Evolutionary conservation across 176 grass and related monocot genomes (phyloP), one percentile per base, ranked within the genome.

Genomic region (maize (Zea mays)): DNA sequence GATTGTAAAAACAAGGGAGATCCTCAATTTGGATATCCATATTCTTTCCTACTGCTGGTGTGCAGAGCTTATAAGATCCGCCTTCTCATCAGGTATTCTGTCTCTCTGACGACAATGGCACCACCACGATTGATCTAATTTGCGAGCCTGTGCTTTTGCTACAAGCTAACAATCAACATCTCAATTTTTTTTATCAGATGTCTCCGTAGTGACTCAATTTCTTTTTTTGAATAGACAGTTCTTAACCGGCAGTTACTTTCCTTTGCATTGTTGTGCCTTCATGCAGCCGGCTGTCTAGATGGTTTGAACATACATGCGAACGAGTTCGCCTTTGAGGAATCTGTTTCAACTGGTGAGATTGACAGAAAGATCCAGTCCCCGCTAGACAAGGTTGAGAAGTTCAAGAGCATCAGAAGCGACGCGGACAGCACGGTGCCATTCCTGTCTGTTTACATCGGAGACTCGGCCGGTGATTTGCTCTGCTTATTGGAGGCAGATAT

Each of bases 41-140:
- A 69, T 98, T 94, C 91, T 98, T 73, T 94, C 95, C 62, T 94
- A 90, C 79, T 98, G 96, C 59, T 95, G 96, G 91, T 98, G 96
- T 85, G 89, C 81, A 17, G 96, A 98, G 21, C 96, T 98, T 72
- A 98, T 98, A 49, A 87, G 92, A 71, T 98, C 96, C 17, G 75
- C 75, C 16, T 98, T 98, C 85, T 94, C 87, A 80, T 90, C 96
- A 92, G 96, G 96, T 95, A 88, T 69, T 67, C 52, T 81, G 12
- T 52, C 62, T 69, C 71, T 15, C 27, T 44, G 44, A 55, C 78
- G 36, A 52, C 35, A 64, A 79, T 69, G 54, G 12, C 44, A 34
- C 40, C 17, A 17, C 21, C 67, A 39, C 2, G n/a, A 37, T 21
- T 12, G 36, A 55, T 33, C 35, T 15, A 67, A 77, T 62, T 81